Percentiles rank a stretch among this genome's conserved stretches.
These are phyloP conservation scores for Tolypocladium paradoxum DNA, from an alignment of 2,329 filamentous ascomycete species.

Conservation along the genomic window DNA sequence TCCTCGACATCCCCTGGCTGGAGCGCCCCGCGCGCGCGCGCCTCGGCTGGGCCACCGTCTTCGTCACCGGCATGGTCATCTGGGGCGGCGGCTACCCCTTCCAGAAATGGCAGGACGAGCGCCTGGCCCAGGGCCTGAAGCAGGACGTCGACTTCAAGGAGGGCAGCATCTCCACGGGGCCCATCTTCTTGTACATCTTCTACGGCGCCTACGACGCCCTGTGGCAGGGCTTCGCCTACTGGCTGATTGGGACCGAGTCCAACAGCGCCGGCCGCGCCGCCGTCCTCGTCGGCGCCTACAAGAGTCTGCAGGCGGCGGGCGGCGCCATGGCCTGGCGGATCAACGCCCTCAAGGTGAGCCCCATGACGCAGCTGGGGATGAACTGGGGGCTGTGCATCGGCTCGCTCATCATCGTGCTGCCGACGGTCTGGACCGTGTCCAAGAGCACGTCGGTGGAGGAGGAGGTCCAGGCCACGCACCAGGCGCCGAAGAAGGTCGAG, in stretches of 20 bases:
- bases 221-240: constrained; percentile 57
- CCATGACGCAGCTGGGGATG: constrained; percentile 32
- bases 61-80: constrained; percentile 38
- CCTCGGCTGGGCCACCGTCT: constrained; percentile 33
- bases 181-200: constrained; percentile 61
- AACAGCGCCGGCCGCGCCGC: constrained; percentile 29
- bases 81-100: constrained; percentile 56
- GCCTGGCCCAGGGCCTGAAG: constrained; percentile 25
- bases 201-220: constrained; percentile 59
- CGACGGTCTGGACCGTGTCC: constrained; percentile 27
- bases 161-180: constrained; percentile 42
- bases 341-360: constrained; percentile 22
- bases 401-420: constrained; percentile 28
- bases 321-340: constrained; percentile 35
- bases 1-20: constrained; percentile 31
- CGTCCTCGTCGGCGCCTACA: constrained; percentile 34
- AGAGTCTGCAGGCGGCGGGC: constrained; percentile 31
- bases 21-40: constrained; percentile 34
- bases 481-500: background rate
- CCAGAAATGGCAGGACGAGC: constrained; percentile 43
- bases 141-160: constrained; percentile 36
- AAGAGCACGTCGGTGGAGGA: constrained; percentile 13
- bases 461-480: constrained; percentile 7
- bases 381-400: constrained; percentile 35
- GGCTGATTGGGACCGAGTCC: constrained; percentile 38